Evolutionary conservation across 176 grass and related monocot genomes (phyloP).

Genomic region (Ensete glaucum): DNA sequence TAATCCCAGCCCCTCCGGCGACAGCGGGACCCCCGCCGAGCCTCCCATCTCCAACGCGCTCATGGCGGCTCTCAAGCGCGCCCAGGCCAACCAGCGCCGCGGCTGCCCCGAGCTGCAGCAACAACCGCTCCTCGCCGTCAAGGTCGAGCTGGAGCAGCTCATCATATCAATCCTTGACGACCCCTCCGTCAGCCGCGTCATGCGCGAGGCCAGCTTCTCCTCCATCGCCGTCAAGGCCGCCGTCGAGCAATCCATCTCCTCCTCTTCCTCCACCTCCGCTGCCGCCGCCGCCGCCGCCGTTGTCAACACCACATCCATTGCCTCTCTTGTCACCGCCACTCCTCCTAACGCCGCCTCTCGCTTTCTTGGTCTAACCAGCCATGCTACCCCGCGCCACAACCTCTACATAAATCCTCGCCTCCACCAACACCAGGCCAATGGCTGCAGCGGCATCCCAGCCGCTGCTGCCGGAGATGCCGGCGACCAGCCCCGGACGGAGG

Average conservation of each 20-base stretch:
- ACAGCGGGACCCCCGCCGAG: neutral
- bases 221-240: slow-evolving; percentile 20
- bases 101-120: slow-evolving; percentile 21
- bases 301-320: neutral
- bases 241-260: slow-evolving; percentile 18
- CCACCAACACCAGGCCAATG: neutral
- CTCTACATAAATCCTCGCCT: slow-evolving; percentile 16
- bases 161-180: slow-evolving; percentile 24
- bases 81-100: slow-evolving; percentile 22
- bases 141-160: slow-evolving; percentile 25
- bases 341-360: neutral
- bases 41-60: slow-evolving; percentile 21
- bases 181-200: slow-evolving; percentile 26
- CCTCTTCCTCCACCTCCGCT: neutral
- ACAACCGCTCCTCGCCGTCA: slow-evolving; percentile 23
- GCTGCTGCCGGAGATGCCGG: neutral
- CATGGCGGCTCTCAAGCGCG: slow-evolving; percentile 26
- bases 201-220: slow-evolving; percentile 26
- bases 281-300: neutral
- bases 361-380: neutral
- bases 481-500: neutral
- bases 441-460: neutral
- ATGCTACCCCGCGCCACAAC: neutral
- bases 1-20: neutral
- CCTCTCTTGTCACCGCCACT: neutral